phyloP scores from a whole-genome alignment of 1,284 basidiomycete genomes.

The Apiotrichum montevideense region DNA sequence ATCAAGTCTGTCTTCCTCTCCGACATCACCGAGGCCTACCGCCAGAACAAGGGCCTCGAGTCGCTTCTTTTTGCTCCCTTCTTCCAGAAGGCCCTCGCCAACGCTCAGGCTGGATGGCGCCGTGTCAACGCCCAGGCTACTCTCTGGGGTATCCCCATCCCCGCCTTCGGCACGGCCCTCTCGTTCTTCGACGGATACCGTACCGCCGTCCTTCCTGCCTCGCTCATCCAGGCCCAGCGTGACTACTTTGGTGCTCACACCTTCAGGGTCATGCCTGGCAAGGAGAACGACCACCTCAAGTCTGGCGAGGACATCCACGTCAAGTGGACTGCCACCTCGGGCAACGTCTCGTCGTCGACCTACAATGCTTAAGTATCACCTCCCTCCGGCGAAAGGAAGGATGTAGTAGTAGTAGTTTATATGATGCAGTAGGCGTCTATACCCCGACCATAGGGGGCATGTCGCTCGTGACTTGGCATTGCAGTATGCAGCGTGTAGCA shows the following conservation, averaged over 20 bases:
- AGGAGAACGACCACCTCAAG: slow-evolving; percentile 76
- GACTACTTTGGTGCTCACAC: slow-evolving; percentile 68
- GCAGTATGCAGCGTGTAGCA: no score
- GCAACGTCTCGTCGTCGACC: slow-evolving; percentile 69
- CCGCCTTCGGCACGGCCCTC: slow-evolving; percentile 91
- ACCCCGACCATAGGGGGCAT: no score
- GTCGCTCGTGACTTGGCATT: no score
- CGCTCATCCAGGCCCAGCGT: slow-evolving; percentile 85
- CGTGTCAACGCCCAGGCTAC: slow-evolving; percentile 93
- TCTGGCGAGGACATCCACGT: slow-evolving; percentile 73
- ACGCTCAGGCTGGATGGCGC: slow-evolving; percentile 96
- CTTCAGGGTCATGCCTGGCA: slow-evolving; percentile 82
- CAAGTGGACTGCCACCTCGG: slow-evolving; percentile 52
- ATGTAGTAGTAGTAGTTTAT: background rate
- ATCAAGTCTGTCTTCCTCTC: slow-evolving; percentile 93
- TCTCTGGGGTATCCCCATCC: slow-evolving; percentile 95
- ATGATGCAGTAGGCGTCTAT: background rate
- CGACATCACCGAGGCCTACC: slow-evolving; percentile 88
- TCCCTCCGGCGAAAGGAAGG: background rate
- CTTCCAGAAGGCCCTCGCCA: slow-evolving; percentile 94
- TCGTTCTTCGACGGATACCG: slow-evolving; percentile 99
- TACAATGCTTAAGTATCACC: slow-evolving; percentile 70
- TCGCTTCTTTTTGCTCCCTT: slow-evolving; percentile 95
- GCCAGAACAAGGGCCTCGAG: slow-evolving; percentile 79
- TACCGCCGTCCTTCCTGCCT: slow-evolving; percentile 81